Conservation (phyloP, 441 rosid genomes). For the Hura crepitans region DNA sequence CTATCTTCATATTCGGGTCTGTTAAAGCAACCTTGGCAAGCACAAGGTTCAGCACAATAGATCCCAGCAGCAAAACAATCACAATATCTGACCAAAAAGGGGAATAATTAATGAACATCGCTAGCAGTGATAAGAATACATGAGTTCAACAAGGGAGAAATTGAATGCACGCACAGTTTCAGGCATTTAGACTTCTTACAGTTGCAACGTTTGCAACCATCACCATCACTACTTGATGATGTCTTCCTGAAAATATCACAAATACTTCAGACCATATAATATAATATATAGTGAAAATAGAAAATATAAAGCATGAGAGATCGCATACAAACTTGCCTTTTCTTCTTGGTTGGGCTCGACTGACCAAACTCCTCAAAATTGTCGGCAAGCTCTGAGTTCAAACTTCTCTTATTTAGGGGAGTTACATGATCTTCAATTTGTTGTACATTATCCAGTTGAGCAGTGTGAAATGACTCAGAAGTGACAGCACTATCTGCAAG, state of each 20-base stretch:
- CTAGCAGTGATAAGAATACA: neutral
- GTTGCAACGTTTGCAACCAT: conserved; percentile 57
- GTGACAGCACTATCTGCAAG: conserved; percentile 28
- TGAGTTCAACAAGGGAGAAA: neutral
- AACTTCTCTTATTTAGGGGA: conserved; percentile 32
- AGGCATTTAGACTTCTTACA: conserved; percentile 65
- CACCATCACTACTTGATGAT: conserved; percentile 29
- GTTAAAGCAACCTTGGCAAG: conserved; percentile 59
- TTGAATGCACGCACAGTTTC: conserved; percentile 51
- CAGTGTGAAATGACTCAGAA: conserved; percentile 29
- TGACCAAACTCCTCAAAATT: conserved; percentile 36
- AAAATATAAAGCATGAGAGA: conserved; percentile 15
- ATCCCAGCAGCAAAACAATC: conserved; percentile 70
- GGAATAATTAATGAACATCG: neutral
- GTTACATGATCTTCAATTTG: conserved; percentile 26
- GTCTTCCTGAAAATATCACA: conserved; percentile 40
- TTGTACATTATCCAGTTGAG: conserved; percentile 23
- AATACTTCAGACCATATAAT: neutral
- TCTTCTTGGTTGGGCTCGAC: conserved; percentile 38
- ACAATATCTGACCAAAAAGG: conserved; percentile 50
- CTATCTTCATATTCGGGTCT: conserved; percentile 50
- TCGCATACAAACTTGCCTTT: conserved; percentile 38
- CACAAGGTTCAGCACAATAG: conserved; percentile 52
- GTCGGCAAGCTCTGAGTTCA: conserved; percentile 31
- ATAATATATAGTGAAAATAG: neutral